Percentiles rank a stretch among this genome's conserved stretches.
phyloP scores from a whole-genome alignment of 2,329 filamentous ascomycete genomes.

The Fusarium tjaetaba region DNA sequence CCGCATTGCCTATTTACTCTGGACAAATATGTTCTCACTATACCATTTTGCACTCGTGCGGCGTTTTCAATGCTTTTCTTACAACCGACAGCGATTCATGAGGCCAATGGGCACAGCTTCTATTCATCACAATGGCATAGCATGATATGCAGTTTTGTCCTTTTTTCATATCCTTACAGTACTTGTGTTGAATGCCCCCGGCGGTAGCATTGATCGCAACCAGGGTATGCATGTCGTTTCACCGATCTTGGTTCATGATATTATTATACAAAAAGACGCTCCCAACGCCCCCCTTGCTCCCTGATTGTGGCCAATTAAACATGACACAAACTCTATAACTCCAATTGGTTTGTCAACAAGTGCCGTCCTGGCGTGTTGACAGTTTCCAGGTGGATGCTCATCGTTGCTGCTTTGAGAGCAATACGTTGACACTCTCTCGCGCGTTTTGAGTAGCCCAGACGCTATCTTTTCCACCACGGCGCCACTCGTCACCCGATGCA shows the following conservation, averaged over 20 bases:
- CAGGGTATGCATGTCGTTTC: constrained; percentile 13
- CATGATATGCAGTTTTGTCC: constrained; percentile 16
- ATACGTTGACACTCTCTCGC: constrained; percentile 70
- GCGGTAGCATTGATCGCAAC: constrained; percentile 15
- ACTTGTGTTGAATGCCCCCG: constrained; percentile 7
- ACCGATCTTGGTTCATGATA: constrained; percentile 35
- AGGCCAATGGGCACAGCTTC: constrained; percentile 17
- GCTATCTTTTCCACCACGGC: constrained; percentile 65
- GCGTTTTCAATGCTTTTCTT: constrained; percentile 20
- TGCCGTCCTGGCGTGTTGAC: background rate
- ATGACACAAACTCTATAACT: constrained; percentile 37
- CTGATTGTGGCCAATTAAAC: constrained; percentile 31
- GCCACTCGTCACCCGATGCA: constrained; percentile 73
- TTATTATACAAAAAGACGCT: constrained; percentile 43
- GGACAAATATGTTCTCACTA: background rate
- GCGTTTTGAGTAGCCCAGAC: constrained; percentile 68
- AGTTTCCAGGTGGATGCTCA: constrained; percentile 24
- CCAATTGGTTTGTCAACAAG: constrained; percentile 20
- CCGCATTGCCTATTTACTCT: background rate
- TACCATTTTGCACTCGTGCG: constrained; percentile 21
- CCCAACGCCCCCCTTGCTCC: constrained; percentile 41
- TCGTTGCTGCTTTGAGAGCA: constrained; percentile 66
- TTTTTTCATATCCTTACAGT: constrained; percentile 13
- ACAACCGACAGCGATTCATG: constrained; percentile 8
- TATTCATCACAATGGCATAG: constrained; percentile 26